Evolutionary conservation across 306 rosid species (phyloP), one percentile per base, ranked within the genome.

Genomic region (Prosopis cineraria): DNA sequence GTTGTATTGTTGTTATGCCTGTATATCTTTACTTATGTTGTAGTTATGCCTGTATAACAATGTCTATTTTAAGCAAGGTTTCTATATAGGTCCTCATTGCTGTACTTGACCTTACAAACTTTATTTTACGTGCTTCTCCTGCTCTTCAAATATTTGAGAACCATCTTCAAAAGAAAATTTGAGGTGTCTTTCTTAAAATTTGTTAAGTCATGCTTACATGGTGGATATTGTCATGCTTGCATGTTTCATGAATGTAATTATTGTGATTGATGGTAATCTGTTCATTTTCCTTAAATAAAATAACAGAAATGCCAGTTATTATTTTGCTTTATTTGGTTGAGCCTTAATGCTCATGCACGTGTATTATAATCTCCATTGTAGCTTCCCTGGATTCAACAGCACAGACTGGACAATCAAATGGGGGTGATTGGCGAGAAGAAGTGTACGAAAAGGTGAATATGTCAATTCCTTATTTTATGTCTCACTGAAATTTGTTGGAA

Each of bases 321-420:
- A 44, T 27, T 27, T 69, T 58, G 34, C 39, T 27, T 56, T 56
- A 68, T 72, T 56, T 64, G 65, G 59, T 62, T 34, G 37, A 58
- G 71, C 75, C 55, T 7, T 79, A 34, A 72, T 82, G 76, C 72
- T 73, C 39, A 68, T 67, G 50, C 55, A n/a, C 58, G 30, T 85
- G 16, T 72, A 65, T 58, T 64, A 70, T 69, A 31, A 75, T 72
- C 29, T 74, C 52, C 82, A 36, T 44, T 85, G 87, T 85, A 90
- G 96, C 92, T 74, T 89, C 98, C 79, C 67, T 91, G 84, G 99
- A 93, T 84, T 93, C 99, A 79, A 90, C 99, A 5, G 94, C 98
- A 58, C 98, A 91, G 84, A 87, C 91, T 63, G 93, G 96, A 77
- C 98, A 86, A 70, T 82, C 90, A 69, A 88, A 78, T 84, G 96